Percentiles rank a stretch among this genome's conserved stretches.
These are phyloP conservation scores for Rauvolfia tetraphylla DNA, from an alignment of 257 asterid species.

Conservation along the genomic window DNA sequence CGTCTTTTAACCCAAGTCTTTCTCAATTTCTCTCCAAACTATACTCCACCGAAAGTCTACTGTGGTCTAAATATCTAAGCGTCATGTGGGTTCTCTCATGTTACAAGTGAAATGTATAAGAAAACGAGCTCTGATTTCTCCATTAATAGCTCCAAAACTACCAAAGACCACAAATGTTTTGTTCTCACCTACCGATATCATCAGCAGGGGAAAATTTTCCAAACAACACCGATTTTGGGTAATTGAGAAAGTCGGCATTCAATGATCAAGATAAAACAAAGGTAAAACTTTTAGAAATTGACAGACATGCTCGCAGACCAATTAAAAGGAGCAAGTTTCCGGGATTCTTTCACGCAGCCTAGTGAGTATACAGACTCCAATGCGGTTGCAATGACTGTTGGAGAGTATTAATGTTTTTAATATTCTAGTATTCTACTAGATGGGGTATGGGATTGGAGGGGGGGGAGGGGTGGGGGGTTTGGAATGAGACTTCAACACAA, in stretches of 20 bases:
- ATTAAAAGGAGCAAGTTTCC: constrained; percentile 31
- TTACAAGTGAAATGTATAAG: neutral
- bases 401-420: too few species aligned
- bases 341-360: constrained; percentile 25
- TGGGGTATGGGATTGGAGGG: too few species aligned
- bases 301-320: constrained; percentile 53
- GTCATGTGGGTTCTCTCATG: neutral
- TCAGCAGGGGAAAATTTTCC: neutral
- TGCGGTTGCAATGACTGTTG: constrained; percentile 16
- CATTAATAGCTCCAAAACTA: neutral
- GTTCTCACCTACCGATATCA: neutral
- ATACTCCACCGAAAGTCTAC: neutral
- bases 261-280: neutral
- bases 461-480: too few species aligned
- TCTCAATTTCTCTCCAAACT: constrained; percentile 8
- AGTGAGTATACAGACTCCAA: constrained; percentile 25
- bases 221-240: neutral
- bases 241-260: neutral
- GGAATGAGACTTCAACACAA: neutral
- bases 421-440: too few species aligned
- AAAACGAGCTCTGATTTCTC: neutral
- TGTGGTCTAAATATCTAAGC: neutral
- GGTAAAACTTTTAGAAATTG: constrained; percentile 22
- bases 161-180: neutral
- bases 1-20: constrained; percentile 1